These are phyloP conservation scores for Dinochytrium kinnereticum DNA, from an alignment of 371 early-diverging fungal species.

Conservation along the genomic window DNA sequence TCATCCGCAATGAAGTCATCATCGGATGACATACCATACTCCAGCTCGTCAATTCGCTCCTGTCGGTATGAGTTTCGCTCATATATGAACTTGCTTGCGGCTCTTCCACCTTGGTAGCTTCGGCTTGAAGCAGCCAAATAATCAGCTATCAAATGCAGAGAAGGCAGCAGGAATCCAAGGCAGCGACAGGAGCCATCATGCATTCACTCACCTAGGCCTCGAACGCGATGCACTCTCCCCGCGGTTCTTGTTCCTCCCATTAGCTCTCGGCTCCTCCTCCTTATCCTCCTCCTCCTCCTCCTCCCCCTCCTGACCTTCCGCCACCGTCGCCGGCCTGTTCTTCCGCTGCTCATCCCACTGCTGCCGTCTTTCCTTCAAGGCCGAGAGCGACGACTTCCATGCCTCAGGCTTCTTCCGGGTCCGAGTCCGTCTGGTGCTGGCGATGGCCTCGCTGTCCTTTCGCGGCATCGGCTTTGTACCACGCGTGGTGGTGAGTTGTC, in stretches of 20 bases:
- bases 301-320: background rate
- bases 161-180: too few species aligned
- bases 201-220: too few species aligned
- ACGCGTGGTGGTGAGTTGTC: too few species aligned
- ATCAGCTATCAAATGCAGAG: background rate
- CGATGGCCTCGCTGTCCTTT: too few species aligned
- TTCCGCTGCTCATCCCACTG: background rate
- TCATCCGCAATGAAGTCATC: background rate
- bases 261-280: too few species aligned
- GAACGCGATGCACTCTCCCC: too few species aligned
- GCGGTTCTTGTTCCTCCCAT: too few species aligned
- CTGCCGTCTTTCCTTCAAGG: background rate
- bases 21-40: background rate
- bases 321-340: background rate
- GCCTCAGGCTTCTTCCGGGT: too few species aligned
- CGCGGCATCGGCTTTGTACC: too few species aligned
- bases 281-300: background rate
- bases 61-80: background rate
- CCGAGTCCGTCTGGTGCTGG: background rate
- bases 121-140: background rate
- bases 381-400: background rate
- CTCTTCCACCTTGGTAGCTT: background rate
- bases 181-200: too few species aligned
- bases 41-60: background rate
- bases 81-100: conserved; percentile 5